These are phyloP conservation scores for Penicillium ucsense DNA, from an alignment of 495 filamentous ascomycete species.

Conservation along the genomic window DNA sequence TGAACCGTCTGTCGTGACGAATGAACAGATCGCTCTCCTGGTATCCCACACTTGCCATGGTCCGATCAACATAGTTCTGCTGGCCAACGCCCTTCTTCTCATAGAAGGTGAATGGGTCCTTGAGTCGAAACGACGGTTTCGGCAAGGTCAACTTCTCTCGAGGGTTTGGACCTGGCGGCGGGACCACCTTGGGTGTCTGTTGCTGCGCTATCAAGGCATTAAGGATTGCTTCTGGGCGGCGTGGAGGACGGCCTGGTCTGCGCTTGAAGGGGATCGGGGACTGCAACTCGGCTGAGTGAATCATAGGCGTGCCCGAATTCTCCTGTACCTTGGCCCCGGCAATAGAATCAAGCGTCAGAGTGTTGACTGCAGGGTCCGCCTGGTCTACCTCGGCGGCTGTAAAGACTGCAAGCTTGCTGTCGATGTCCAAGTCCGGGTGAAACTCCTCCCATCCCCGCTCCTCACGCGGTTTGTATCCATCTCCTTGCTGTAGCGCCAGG, in stretches of 20 bases:
- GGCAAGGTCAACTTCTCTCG: conserved; percentile 57
- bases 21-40: conserved; percentile 86
- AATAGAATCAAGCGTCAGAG: conserved; percentile 14
- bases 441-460: conserved; percentile 97
- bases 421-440: conserved; percentile 87
- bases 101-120: conserved; percentile 51
- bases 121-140: conserved; percentile 48
- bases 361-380: conserved; percentile 31
- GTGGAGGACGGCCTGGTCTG: conserved; percentile 51
- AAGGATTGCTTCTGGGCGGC: conserved; percentile 51
- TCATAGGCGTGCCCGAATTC: conserved; percentile 8
- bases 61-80: conserved; percentile 72
- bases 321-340: conserved; percentile 13
- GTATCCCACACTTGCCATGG: conserved; percentile 90
- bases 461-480: conserved; percentile 94
- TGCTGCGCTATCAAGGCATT: conserved; percentile 50
- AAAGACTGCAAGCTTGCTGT: conserved; percentile 66
- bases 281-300: conserved; percentile 12
- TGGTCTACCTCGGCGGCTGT: conserved; percentile 77
- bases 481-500: conserved; percentile 75
- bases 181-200: conserved; percentile 47
- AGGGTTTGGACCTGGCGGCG: conserved; percentile 56
- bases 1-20: conserved; percentile 62
- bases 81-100: conserved; percentile 52
- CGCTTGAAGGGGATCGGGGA: conserved; percentile 43